Evolutionary conservation across 805 yeast genomes (phyloP), one percentile per base, ranked within the genome.

Genomic region (Hanseniaspora vineae): DNA sequence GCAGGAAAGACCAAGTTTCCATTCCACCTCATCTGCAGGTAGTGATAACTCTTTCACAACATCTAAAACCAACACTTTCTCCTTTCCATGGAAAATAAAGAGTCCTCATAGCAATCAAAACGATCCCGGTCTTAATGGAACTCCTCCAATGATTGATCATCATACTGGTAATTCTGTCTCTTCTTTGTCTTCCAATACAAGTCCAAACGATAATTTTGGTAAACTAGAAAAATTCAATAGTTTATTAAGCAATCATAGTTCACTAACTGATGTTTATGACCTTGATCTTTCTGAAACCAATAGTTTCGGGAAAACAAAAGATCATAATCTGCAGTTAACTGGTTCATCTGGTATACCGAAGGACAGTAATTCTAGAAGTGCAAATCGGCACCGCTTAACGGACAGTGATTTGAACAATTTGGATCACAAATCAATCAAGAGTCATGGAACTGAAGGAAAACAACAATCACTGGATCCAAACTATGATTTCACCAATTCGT

Each of bases 131-230:
- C 10, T 10, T 33, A 33, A 33, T 33, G 37, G 37, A 10, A 33
- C 37, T 33, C 14, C 14, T 33, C 8, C 29, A 23, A 23, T 23
- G 29, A 8, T 23, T 5, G 29, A 23, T 23, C 29, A 23, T 23
- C 29, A 4, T 23, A 8, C 29, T 8, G 29, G 29, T 10, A 33
- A 13, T 33, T n/a, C 37, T 14, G 37, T 33, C 6, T 13, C 15
- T 5, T 17, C 39, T 46, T 13, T 42, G 45, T 42, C 39, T 37
- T 29, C 39, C 32, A 15, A 40, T 31, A 40, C 55, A 9, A 48
- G 46, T 13, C 47, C 53, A 2, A 47, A 51, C 13, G 48, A 42
- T 33, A 23, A 39, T 39, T 17, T 18, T 19, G 33, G 18, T 43
- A 20, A n/a, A 35, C 42, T 18, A 20, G 44, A 46, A 35, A 31